These are phyloP conservation scores for Obelidium mucronatum DNA, from an alignment of 192 early-diverging fungal species.

Conservation along the genomic window DNA sequence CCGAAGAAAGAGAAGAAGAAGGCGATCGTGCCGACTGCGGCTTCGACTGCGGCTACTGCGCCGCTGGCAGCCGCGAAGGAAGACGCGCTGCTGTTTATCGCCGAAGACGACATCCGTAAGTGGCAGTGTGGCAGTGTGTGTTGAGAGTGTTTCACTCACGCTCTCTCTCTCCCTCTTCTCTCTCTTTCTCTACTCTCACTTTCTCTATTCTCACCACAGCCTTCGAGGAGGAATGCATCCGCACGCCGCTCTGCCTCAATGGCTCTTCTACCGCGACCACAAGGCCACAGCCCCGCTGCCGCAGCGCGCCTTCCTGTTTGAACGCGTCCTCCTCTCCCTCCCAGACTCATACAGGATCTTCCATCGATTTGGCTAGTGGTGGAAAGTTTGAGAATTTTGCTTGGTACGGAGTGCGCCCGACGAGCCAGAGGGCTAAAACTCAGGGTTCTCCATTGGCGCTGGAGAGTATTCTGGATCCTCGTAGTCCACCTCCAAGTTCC, in stretches of 20 bases:
- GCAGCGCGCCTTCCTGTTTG: slow-evolving; percentile 74
- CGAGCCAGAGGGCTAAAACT: background rate
- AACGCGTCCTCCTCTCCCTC: slow-evolving; percentile 84
- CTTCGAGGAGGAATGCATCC: slow-evolving; percentile 63
- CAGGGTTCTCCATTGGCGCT: background rate
- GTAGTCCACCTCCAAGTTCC: background rate
- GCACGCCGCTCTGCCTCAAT: slow-evolving; percentile 71
- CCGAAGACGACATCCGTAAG: slow-evolving; percentile 49
- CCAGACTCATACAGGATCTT: slow-evolving; percentile 97
- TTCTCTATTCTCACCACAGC: slow-evolving; percentile 12
- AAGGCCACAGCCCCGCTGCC: slow-evolving; percentile 58
- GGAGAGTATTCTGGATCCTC: background rate
- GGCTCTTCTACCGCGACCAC: slow-evolving; percentile 92
- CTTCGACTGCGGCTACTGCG: background rate
- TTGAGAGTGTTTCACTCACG: background rate
- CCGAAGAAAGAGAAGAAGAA: background rate
- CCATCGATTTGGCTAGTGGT: too few relatives aligned
- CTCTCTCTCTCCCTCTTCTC: background rate
- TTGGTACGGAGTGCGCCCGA: background rate
- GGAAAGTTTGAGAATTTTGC: background rate
- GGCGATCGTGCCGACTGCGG: background rate
- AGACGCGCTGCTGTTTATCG: slow-evolving; percentile 40
- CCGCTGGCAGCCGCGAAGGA: slow-evolving; percentile 11
- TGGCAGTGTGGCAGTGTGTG: background rate
- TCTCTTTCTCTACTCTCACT: background rate